Conservation (phyloP, 768 basidiomycete species). For the Rhodotorula taiwanensis region DNA sequence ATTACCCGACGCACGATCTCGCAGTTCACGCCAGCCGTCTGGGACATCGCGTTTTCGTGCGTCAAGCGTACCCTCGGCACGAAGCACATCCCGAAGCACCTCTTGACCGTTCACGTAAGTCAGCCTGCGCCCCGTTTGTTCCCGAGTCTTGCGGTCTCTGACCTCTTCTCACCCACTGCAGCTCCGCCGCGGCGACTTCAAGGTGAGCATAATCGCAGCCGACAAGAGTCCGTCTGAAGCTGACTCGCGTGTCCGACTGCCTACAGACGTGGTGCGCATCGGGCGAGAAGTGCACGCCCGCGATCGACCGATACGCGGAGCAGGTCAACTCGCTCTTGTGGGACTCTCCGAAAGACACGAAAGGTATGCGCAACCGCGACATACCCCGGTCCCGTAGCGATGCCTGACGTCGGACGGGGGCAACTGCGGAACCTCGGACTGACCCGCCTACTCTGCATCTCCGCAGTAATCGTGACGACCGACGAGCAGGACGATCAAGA, state of each 20-base stretch:
- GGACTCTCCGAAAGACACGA: neutral
- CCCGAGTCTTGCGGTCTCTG: too few species aligned
- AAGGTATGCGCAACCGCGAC: constrained; percentile 9
- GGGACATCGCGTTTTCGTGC: constrained; percentile 18
- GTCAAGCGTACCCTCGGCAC: constrained; percentile 4
- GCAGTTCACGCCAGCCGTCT: constrained; percentile 20
- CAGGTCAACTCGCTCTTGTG: constrained; percentile 14
- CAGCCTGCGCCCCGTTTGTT: neutral
- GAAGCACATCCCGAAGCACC: constrained; percentile 9
- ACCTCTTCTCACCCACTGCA: neutral
- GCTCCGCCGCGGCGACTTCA: constrained; percentile 5
- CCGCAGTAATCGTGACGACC: constrained; percentile 29
- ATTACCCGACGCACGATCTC: neutral
- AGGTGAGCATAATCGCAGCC: neutral
- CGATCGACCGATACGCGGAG: constrained; percentile 14
- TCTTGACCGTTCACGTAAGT: constrained; percentile 26
- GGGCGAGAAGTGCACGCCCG: constrained; percentile 20
- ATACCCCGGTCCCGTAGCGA: too few species aligned
- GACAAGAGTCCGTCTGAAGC: neutral
- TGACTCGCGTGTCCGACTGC: neutral
- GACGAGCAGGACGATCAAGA: constrained; percentile 28
- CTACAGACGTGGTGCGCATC: constrained; percentile 18
- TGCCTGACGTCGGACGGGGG: too few species aligned
- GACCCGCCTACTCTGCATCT: too few species aligned
- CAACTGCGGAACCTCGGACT: too few species aligned